phyloP scores from a whole-genome alignment of 176 grass and related monocot species.

The Zea mays region Zm-B73-REFERENCE-NAM-5.0 NC_050100.1:21012001-21012500 shows the following conservation, averaged over 20 bases:
- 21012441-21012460: no score
- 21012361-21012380: neutral
- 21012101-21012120: slow-evolving; percentile 39
- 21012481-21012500: no score
- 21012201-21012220: neutral
- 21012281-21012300: slow-evolving; percentile 48
- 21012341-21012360: slow-evolving; percentile 56
- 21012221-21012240: slow-evolving; percentile 31
- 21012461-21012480: no score
- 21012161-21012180: neutral
- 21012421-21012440: no score
- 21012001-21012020: neutral
- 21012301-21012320: slow-evolving; percentile 53
- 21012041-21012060: slow-evolving; percentile 39
- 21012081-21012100: slow-evolving; percentile 42
- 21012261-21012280: slow-evolving; percentile 34
- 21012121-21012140: slow-evolving; percentile 34
- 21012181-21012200: neutral
- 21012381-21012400: no score
- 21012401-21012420: no score
- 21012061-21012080: slow-evolving; percentile 40
- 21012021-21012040: slow-evolving; percentile 37
- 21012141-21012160: slow-evolving; percentile 24
- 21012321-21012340: slow-evolving; percentile 65
- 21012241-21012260: slow-evolving; percentile 50